These are phyloP conservation scores for Colletotrichum plurivorum DNA, from an alignment of 2,329 filamentous ascomycete species.

Conservation along the genomic window DNA sequence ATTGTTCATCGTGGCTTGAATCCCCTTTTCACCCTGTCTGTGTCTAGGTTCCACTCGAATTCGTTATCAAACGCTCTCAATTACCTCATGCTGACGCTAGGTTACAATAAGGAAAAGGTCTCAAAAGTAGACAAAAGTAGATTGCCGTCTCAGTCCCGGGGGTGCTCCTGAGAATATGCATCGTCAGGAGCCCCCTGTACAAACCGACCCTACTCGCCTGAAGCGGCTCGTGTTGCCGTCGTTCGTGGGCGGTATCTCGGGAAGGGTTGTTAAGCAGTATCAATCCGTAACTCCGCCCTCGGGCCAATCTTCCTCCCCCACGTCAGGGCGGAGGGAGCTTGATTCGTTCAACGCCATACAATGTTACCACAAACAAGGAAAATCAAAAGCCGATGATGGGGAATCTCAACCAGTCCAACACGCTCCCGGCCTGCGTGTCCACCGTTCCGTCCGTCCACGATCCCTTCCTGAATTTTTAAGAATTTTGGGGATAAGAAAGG, in stretches of 20 bases:
- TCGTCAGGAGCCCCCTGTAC: not conserved
- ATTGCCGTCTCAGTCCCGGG: slow-evolving; percentile 27
- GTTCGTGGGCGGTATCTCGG: slow-evolving; percentile 21
- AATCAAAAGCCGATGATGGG: slow-evolving; percentile 41
- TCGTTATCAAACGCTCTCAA: not conserved
- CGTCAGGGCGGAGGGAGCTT: slow-evolving; percentile 21
- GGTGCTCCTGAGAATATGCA: slow-evolving; percentile 19
- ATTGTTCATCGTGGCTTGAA: no score
- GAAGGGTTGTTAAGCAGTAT: slow-evolving; percentile 23
- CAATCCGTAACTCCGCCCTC: slow-evolving; percentile 36
- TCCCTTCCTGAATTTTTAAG: slow-evolving; percentile 22
- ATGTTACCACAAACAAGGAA: slow-evolving; percentile 34
- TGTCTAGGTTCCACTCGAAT: not conserved
- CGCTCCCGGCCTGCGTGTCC: slow-evolving; percentile 38
- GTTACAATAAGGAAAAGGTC: slow-evolving; percentile 18
- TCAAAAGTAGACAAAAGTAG: slow-evolving; percentile 21
- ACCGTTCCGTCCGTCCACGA: slow-evolving; percentile 31
- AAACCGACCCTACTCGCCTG: not conserved
- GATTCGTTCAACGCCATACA: slow-evolving; percentile 34
- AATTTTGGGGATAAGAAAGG: slow-evolving; percentile 31
- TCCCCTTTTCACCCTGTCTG: no score
- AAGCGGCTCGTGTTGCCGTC: slow-evolving; percentile 10
- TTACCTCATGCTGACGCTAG: slow-evolving; percentile 27
- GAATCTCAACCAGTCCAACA: slow-evolving; percentile 41
- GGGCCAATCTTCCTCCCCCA: slow-evolving; percentile 28